A percentile compares a stretch with the other conserved stretches of the same genome.
Conservation (phyloP, 495 filamentous ascomycete genomes). For the Thermothielavioides terrestris region DNA sequence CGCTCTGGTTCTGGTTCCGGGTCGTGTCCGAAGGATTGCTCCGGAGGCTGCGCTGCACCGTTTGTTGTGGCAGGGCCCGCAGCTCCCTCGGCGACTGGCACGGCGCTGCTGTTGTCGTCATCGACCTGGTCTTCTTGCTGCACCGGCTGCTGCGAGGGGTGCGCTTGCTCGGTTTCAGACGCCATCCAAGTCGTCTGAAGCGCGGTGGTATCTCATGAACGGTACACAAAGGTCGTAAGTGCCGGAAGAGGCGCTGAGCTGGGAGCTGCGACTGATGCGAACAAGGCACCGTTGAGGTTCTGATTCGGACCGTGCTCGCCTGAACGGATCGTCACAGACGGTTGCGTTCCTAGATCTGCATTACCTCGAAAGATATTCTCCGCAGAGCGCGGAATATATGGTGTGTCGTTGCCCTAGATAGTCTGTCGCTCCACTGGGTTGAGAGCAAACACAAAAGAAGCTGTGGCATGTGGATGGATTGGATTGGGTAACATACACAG, state of each 20-base stretch:
- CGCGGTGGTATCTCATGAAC: background rate
- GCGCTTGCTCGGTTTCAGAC: constrained; percentile 12
- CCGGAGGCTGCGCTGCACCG: background rate
- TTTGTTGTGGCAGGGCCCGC: too few species aligned
- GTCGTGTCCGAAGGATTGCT: background rate
- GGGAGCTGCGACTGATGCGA: background rate
- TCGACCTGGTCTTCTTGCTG: background rate
- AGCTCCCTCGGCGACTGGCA: background rate
- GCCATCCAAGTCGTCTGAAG: constrained; percentile 27
- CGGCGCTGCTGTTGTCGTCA: background rate
- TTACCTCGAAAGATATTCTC: background rate
- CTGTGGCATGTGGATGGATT: background rate
- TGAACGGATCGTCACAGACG: background rate
- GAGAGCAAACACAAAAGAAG: too few species aligned
- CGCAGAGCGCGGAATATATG: background rate
- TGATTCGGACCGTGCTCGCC: background rate
- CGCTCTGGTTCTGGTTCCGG: background rate
- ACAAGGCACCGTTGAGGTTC: background rate
- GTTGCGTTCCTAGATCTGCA: background rate
- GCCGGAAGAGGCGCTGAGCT: background rate
- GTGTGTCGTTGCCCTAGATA: too few species aligned
- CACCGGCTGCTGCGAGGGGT: background rate
- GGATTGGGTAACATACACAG: too few species aligned
- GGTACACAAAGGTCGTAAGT: too few species aligned
- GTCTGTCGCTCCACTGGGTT: too few species aligned